Percentiles rank a stretch among this genome's conserved stretches.
Evolutionary conservation across 2,329 filamentous ascomycete genomes (phyloP).

Genomic region (Xylariaceae sp.): DNA sequence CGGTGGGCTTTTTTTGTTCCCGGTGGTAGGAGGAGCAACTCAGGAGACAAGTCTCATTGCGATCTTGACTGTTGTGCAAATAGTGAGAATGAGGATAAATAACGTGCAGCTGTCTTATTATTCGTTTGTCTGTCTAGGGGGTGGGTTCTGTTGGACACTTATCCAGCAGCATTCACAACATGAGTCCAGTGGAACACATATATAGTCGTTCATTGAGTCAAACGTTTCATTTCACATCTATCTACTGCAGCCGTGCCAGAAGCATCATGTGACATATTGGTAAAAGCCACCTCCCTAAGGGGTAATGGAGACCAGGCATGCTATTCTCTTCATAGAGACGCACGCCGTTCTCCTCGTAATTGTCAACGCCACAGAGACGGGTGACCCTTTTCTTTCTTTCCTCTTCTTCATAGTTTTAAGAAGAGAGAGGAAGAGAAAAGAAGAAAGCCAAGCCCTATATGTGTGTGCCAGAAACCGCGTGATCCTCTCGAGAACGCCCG

Average conservation of each 20-base stretch:
- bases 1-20: no score
- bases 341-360: conserved; percentile 67
- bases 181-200: not conserved
- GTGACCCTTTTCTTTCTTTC: no score
- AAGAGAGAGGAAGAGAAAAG: no score
- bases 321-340: conserved; percentile 32
- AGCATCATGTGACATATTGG: conserved; percentile 31
- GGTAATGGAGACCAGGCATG: conserved; percentile 31
- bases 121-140: no score
- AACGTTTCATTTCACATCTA: conserved; percentile 27
- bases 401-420: no score
- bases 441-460: no score
- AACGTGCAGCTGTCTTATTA: no score
- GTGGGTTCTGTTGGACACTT: not conserved
- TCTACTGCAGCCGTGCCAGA: conserved; percentile 30
- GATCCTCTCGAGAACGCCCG: conserved; percentile 24
- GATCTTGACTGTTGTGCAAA: no score
- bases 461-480: conserved; percentile 26
- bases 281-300: conserved; percentile 23
- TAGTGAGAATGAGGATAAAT: no score
- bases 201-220: conserved; percentile 18
- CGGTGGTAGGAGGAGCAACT: no score
- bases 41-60: no score
- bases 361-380: conserved; percentile 57
- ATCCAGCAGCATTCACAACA: not conserved